A percentile compares a stretch with the other conserved stretches of the same genome.
Evolutionary conservation across 2,329 filamentous ascomycete genomes (phyloP).

Genomic region (Rutstroemia sp.): DNA sequence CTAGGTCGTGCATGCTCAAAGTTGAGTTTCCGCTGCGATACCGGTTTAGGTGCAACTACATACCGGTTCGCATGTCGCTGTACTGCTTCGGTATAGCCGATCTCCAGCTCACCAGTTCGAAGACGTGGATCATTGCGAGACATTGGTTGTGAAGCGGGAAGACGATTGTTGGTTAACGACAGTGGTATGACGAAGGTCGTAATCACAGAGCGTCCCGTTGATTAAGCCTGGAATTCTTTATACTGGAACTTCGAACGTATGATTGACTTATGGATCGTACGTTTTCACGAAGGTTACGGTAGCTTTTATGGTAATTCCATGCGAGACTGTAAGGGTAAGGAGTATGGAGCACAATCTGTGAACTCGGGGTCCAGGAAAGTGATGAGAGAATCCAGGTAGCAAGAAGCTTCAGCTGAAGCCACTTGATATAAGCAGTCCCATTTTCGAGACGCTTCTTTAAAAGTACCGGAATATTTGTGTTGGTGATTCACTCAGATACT

Average conservation of each 20-base stretch:
- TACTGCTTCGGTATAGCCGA: constrained; percentile 46
- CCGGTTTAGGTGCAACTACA: constrained; percentile 41
- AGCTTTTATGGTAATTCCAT: background rate
- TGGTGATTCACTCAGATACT: background rate
- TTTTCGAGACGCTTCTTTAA: background rate
- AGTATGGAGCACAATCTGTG: background rate
- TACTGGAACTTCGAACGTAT: background rate
- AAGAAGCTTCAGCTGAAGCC: no score
- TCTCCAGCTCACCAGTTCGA: constrained; percentile 34
- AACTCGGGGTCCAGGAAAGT: background rate
- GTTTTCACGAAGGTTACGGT: background rate
- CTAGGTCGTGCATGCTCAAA: constrained; percentile 46
- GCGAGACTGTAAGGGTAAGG: background rate
- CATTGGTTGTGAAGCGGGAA: background rate
- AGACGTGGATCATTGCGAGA: constrained; percentile 16
- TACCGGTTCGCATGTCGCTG: constrained; percentile 42
- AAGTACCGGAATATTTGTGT: background rate
- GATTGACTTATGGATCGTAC: background rate
- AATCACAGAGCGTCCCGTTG: background rate
- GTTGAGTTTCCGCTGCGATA: constrained; percentile 46
- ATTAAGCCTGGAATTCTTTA: background rate
- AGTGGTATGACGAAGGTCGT: background rate
- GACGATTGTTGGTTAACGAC: background rate
- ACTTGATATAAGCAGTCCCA: background rate
- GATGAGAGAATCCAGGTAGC: background rate